A percentile compares a stretch with the other conserved stretches of the same genome.
These are phyloP conservation scores for Trichoderma koningii DNA, from an alignment of 2,329 filamentous ascomycete species.

Conservation along the genomic window DNA sequence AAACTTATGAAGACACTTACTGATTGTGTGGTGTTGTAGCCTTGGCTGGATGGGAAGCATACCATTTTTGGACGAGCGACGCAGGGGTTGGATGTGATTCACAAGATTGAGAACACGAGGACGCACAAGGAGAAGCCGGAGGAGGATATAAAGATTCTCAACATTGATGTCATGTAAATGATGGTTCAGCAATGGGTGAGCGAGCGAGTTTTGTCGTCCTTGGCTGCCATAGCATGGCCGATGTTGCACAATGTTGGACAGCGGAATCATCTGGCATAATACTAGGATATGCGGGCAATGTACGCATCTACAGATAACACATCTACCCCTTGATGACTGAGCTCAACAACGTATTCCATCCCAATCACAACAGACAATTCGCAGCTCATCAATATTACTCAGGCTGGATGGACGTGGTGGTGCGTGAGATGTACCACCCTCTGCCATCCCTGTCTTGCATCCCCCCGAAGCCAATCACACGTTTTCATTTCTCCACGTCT, in stretches of 20 bases:
- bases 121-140: conserved; percentile 91
- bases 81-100: conserved; percentile 89
- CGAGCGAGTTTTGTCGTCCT: not conserved
- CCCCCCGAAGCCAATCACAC: not conserved
- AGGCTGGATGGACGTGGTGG: not conserved
- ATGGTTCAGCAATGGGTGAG: not conserved
- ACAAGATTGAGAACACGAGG: conserved; percentile 89
- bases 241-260: not conserved
- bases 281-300: too few relatives aligned
- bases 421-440: not conserved
- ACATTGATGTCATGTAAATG: conserved; percentile 64
- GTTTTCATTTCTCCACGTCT: not conserved
- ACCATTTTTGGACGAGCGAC: conserved; percentile 92
- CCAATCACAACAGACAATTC: too few relatives aligned
- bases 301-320: too few relatives aligned
- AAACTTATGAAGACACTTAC: conserved; percentile 7
- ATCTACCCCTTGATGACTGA: too few relatives aligned
- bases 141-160: conserved; percentile 96
- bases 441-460: not conserved
- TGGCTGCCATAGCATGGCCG: not conserved
- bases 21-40: conserved; percentile 38
- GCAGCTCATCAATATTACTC: not conserved
- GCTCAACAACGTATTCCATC: too few relatives aligned
- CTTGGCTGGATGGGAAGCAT: conserved; percentile 95
- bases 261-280: too few relatives aligned